Evolutionary conservation across 352 stramenopile species (phyloP).

Genomic region (Globisporangium barbulae): DNA sequence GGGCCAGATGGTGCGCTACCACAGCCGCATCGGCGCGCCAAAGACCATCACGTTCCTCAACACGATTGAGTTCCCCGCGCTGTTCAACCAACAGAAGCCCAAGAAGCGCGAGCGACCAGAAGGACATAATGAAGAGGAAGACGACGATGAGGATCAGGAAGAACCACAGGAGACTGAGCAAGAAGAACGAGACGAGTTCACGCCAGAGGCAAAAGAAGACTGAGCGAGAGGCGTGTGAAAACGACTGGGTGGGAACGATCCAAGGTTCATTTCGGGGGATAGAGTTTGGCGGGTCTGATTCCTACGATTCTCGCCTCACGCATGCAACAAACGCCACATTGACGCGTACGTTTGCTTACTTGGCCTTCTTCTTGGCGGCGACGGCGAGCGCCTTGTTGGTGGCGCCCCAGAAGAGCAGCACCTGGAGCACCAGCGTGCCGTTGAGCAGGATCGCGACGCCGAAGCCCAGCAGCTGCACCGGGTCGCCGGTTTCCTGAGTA

Average conservation of each 20-base stretch:
- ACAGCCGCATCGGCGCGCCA: constrained; percentile 53
- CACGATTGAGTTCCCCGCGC: constrained; percentile 47
- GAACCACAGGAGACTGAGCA: neutral
- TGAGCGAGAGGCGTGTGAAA: neutral
- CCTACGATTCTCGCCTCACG: neutral
- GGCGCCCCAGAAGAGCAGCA: constrained; percentile 78
- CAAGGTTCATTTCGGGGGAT: neutral
- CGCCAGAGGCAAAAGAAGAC: constrained; percentile 1
- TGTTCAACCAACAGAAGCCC: constrained; percentile 63
- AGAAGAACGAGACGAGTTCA: neutral
- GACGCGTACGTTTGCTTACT: constrained; percentile 26
- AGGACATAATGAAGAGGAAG: constrained; percentile 25
- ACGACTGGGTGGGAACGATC: neutral
- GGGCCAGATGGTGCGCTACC: constrained; percentile 62
- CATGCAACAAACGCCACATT: neutral
- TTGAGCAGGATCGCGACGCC: constrained; percentile 76
- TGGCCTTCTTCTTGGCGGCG: constrained; percentile 65
- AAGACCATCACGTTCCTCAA: constrained; percentile 87
- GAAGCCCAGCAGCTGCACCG: constrained; percentile 67
- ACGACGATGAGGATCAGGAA: constrained; percentile 33
- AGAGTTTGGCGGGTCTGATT: neutral
- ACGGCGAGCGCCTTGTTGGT: constrained; percentile 68
- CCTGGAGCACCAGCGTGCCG: constrained; percentile 70
- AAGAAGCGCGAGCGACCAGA: constrained; percentile 48
- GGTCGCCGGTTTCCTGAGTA: constrained; percentile 70